phyloP scores from a whole-genome alignment of 202 grass and related monocot species.

The Cymbopogon flexuosus region DNA sequence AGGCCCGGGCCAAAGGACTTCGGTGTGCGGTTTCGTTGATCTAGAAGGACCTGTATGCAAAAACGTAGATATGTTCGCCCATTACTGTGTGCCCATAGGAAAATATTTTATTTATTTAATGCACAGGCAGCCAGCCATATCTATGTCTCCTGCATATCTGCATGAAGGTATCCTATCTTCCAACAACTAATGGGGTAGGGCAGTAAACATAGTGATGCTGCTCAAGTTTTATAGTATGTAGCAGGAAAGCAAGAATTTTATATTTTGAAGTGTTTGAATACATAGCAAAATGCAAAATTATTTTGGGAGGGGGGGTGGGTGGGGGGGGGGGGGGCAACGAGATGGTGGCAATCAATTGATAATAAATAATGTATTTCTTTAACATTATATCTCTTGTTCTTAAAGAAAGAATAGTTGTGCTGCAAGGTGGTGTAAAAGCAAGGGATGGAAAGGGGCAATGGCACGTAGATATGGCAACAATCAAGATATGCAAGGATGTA shows the following conservation, averaged over 20 bases:
- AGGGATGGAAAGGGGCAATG: background rate
- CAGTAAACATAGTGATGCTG: background rate
- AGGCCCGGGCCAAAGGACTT: slow-evolving; percentile 26
- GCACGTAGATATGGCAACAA: background rate
- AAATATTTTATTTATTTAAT: slow-evolving; percentile 19
- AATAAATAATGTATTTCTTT: background rate
- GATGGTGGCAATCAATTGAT: background rate
- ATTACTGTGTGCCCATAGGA: background rate
- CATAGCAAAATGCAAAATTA: background rate
- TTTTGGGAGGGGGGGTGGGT: background rate
- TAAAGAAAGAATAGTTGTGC: background rate
- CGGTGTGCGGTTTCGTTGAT: background rate
- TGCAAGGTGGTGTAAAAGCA: too few species aligned
- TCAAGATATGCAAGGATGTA: background rate
- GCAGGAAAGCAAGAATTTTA: background rate
- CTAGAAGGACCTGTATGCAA: background rate
- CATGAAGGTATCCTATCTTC: background rate
- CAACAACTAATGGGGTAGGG: background rate
- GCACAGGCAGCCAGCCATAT: background rate
- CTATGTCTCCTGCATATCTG: background rate
- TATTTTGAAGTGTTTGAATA: background rate
- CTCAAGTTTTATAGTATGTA: background rate
- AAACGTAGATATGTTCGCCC: slow-evolving; percentile 1
- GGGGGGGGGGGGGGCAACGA: background rate
- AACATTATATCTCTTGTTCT: background rate